A percentile compares a stretch with the other conserved stretches of the same genome.
Evolutionary conservation across 78 protist genomes (phyloP).

Genomic region (Bodo saltans): DNA sequence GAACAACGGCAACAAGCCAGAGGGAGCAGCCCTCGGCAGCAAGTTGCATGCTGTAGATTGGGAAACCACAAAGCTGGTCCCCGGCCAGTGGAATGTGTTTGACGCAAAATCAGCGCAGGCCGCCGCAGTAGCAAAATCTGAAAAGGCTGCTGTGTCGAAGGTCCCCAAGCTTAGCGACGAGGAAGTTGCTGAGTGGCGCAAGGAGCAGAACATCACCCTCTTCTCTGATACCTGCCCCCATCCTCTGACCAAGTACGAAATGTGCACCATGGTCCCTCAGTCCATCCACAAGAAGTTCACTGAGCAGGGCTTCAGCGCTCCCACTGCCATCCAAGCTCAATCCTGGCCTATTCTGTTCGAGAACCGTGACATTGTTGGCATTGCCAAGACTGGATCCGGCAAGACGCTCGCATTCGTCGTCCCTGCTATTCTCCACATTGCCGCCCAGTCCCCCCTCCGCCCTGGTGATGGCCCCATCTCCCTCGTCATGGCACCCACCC

Average conservation of each 20-base stretch:
- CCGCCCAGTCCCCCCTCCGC: conserved; percentile 44
- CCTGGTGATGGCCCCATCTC: conserved; percentile 85
- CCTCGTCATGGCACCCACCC: conserved; percentile 93
- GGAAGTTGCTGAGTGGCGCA: not conserved
- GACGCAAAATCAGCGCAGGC: not conserved
- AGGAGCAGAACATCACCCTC: not conserved
- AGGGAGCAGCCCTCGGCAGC: too few relatives aligned
- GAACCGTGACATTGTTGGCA: conserved; percentile 76
- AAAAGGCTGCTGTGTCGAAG: not conserved
- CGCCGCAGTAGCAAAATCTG: not conserved
- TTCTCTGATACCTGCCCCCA: not conserved
- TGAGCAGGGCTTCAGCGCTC: conserved; percentile 67
- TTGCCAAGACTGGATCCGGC: conserved; percentile 97
- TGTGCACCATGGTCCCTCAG: not conserved
- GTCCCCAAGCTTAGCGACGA: not conserved
- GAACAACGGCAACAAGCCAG: too few relatives aligned
- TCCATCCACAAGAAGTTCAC: not conserved
- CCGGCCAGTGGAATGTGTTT: not conserved
- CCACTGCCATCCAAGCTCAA: conserved; percentile 91
- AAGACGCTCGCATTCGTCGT: conserved; percentile 93
- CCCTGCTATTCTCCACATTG: conserved; percentile 80
- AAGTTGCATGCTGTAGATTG: too few relatives aligned
- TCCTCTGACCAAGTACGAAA: not conserved
- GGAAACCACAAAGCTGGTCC: too few relatives aligned
- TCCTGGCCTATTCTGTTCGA: conserved; percentile 86